Conservation (phyloP, 2,329 filamentous ascomycete genomes). For the Aspergillus glaucus region DNA sequence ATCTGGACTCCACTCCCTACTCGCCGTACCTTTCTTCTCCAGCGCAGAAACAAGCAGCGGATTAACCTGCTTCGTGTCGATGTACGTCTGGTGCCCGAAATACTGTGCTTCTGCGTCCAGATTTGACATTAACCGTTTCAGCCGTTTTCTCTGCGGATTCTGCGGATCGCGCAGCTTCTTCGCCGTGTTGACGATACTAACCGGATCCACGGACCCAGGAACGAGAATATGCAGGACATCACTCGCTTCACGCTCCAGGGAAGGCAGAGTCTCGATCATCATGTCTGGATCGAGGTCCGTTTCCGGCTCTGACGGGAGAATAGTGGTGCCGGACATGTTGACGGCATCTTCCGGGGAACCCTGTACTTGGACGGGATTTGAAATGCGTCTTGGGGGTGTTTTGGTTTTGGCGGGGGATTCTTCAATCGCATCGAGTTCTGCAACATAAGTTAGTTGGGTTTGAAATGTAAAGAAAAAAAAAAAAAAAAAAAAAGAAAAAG, state of each 20-base stretch:
- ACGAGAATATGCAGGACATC: constrained; percentile 34
- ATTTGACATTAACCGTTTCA: constrained; percentile 18
- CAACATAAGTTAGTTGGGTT: background rate
- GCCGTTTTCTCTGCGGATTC: constrained; percentile 22
- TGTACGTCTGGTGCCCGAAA: constrained; percentile 29
- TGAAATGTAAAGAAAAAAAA: background rate
- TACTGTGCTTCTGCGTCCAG: constrained; percentile 18
- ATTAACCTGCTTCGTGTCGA: constrained; percentile 27
- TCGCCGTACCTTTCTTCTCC: constrained; percentile 9
- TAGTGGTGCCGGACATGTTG: constrained; percentile 32
- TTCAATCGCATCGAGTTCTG: constrained; percentile 8
- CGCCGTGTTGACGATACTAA: constrained; percentile 22
- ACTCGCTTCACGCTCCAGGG: constrained; percentile 28
- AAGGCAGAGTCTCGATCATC: constrained; percentile 35
- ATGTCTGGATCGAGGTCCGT: constrained; percentile 27
- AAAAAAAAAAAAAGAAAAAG: background rate
- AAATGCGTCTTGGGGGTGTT: background rate
- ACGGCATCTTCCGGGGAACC: constrained; percentile 19
- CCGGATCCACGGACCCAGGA: constrained; percentile 18
- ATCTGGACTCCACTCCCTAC: constrained; percentile 27
- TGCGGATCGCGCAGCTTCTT: constrained; percentile 24
- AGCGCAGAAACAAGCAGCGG: constrained; percentile 22
- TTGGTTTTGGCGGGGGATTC: constrained; percentile 4
- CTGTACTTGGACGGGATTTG: background rate
- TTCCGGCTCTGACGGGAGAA: constrained; percentile 24